phyloP scores from a whole-genome alignment of 2,329 filamentous ascomycete genomes.

The Phyllosticta citribraziliensis region DNA sequence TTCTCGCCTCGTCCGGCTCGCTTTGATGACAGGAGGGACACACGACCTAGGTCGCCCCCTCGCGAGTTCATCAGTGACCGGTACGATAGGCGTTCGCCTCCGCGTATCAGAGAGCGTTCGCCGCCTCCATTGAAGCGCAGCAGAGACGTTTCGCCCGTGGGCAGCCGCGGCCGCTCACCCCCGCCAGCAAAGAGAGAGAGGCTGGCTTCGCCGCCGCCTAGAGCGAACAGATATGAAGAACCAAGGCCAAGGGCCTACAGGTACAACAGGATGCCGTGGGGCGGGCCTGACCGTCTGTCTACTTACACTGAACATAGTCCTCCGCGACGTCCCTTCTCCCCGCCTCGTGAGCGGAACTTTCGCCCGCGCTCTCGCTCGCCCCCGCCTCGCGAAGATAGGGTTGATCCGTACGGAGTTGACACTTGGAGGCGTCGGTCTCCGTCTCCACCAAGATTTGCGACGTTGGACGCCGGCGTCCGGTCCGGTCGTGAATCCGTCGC shows the following conservation, averaged over 20 bases:
- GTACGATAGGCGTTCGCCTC: conserved; percentile 30
- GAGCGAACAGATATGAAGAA: conserved; percentile 34
- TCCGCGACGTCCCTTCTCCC: conserved; percentile 33
- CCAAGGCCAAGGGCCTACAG: conserved; percentile 31
- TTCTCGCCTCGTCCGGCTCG: conserved; percentile 4
- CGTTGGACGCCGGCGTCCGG: conserved; percentile 35
- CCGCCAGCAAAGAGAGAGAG: conserved; percentile 31
- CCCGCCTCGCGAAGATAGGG: conserved; percentile 39
- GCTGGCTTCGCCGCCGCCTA: conserved; percentile 27
- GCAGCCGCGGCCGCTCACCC: conserved; percentile 37
- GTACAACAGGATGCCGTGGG: conserved; percentile 14
- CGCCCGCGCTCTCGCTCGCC: conserved; percentile 46
- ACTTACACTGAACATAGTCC: conserved; percentile 15
- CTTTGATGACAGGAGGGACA: conserved; percentile 27
- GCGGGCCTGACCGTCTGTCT: neutral
- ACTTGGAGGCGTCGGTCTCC: conserved; percentile 46
- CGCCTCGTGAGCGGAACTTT: conserved; percentile 30
- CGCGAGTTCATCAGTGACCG: conserved; percentile 26
- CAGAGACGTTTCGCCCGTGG: conserved; percentile 37
- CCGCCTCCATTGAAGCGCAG: conserved; percentile 33
- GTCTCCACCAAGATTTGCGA: conserved; percentile 32
- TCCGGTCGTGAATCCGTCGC: conserved; percentile 45
- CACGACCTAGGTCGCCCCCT: conserved; percentile 29
- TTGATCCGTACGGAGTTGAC: conserved; percentile 38
- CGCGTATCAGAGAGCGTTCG: conserved; percentile 33